Evolutionary conservation across 495 filamentous ascomycete species (phyloP).

Genomic region (Xylaria venustula): DNA sequence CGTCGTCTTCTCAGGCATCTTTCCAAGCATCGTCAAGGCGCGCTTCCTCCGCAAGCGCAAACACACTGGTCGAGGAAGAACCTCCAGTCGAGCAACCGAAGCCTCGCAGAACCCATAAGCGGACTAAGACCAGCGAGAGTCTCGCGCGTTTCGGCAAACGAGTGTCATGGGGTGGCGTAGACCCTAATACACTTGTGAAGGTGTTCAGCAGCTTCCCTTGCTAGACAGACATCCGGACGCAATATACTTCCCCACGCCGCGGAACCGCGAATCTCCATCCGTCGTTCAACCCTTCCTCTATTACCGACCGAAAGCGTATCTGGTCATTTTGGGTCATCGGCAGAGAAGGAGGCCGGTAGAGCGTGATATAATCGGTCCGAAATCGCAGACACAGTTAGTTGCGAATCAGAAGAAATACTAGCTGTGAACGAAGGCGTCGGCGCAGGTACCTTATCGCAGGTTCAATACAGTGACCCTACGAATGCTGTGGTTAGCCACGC

Average conservation of each 20-base stretch:
- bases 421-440: no score
- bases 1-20: no score
- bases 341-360: no score
- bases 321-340: no score
- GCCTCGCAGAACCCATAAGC: not conserved
- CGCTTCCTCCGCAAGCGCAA: not conserved
- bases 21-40: not conserved
- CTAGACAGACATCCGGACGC: not conserved
- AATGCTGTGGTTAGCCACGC: no score
- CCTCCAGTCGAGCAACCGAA: not conserved
- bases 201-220: not conserved
- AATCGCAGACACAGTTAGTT: no score
- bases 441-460: no score
- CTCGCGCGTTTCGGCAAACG: conserved; percentile 7
- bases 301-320: no score
- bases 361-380: no score
- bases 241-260: not conserved
- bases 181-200: not conserved
- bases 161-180: conserved; percentile 5
- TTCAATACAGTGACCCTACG: no score
- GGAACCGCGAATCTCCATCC: no score
- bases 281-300: not conserved
- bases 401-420: no score
- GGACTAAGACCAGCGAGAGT: conserved; percentile 2
- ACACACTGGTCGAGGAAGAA: conserved; percentile 8